Base-by-base conservation (phyloP, 2,329 filamentous ascomycete species). In the Fusarium lyarnte region DNA sequence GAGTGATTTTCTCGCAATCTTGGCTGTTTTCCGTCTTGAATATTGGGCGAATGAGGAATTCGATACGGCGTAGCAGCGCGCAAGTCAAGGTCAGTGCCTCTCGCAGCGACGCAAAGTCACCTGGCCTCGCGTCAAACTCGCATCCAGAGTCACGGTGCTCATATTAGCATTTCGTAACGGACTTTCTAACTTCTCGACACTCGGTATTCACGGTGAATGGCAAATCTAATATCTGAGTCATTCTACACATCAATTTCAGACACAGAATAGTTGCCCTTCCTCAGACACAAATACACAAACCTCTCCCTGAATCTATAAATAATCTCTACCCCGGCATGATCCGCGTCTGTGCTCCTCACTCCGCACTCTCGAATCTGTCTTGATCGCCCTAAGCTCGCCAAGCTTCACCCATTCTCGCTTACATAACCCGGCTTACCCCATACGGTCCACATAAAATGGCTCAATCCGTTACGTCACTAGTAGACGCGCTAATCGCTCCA, bases 401-500 rank as follows among this genome's bases (percentile, higher is more conserved):
- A 66, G 45, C 16, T 16, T 62, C 42, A 52, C 33, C 10, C 0
- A 13, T 39, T 6, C 17, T 16, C 45, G 66, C 42, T 69, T 69
- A 69, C 65, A 54, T 69, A 69, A 69, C 17, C 35, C 58, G n/a
- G 42, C 38, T 68, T 68, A 55, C 63, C 64, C 63, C 54, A 67
- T 55, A 69, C 23, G 36, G 51, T 64, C 65, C 65, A 63, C 60
- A 64, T 53, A 69, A 69, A 52, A 69, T 68, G 43, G 35, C 66
- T 69, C 66, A 64, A 16, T 58, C 36, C 27, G 23, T 25, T 52
- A 55, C 65, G 41, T 69, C 58, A 29, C 27, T 29, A 69, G 41
- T 51, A 21, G 31, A 23, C 33, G 21, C 63, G 57, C 63, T 68
- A 68, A 31, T 51, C 29, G 53, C 58, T 63, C 29, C 66, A 23